phyloP scores from a whole-genome alignment of 208 protist species.

The Acanthamoeba royreba region DNA sequence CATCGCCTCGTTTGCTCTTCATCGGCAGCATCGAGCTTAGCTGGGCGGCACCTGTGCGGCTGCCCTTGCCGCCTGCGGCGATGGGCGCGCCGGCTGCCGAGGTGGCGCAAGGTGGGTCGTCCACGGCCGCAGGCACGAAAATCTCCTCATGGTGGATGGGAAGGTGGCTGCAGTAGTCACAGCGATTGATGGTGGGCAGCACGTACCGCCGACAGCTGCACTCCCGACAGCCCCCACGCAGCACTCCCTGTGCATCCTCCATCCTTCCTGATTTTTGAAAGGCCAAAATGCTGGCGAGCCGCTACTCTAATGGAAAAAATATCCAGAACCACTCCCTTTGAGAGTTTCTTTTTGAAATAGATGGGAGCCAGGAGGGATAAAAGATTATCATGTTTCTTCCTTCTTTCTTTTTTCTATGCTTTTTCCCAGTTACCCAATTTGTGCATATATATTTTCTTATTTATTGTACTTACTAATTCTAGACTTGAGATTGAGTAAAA shows the following conservation, averaged over 20 bases:
- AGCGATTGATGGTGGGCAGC: not conserved
- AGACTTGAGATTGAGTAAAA: too few relatives aligned
- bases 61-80: not conserved
- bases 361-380: too few relatives aligned
- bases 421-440: too few relatives aligned
- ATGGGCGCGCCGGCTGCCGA: not conserved
- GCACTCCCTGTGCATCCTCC: not conserved
- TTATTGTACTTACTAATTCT: too few relatives aligned
- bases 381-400: too few relatives aligned
- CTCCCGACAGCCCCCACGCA: not conserved
- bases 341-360: too few relatives aligned
- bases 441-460: too few relatives aligned
- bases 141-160: not conserved
- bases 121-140: not conserved
- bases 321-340: too few relatives aligned
- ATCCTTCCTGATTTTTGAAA: too few relatives aligned
- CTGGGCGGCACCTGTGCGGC: not conserved
- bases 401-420: too few relatives aligned
- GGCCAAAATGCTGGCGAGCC: too few relatives aligned
- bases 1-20: not conserved
- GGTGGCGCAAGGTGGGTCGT: not conserved
- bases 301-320: too few relatives aligned
- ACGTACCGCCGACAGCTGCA: not conserved
- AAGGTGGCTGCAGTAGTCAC: not conserved
- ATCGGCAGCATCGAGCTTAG: not conserved